These are phyloP conservation scores for Neckera pumila DNA, from an alignment of 225 moss, liverwort and hornwort genomes.

Conservation along the genomic window DNA sequence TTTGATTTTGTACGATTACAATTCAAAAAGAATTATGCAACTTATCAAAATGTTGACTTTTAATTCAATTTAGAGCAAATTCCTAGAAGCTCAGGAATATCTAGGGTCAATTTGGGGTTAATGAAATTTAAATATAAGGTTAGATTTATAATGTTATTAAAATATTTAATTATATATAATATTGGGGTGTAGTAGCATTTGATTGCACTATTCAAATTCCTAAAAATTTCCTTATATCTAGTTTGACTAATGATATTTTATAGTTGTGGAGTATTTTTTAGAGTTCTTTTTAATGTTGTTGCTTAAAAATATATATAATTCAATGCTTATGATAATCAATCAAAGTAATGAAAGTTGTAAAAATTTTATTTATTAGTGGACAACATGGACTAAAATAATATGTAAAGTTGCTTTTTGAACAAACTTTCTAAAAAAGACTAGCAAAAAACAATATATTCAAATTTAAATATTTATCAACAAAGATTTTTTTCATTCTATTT, in stretches of 20 bases:
- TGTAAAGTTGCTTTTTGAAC: fast-evolving
- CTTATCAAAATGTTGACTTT: too few species aligned
- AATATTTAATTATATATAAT: not conserved
- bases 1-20: too few species aligned
- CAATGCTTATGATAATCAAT: not conserved
- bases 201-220: not conserved
- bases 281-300: too few species aligned
- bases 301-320: too few species aligned
- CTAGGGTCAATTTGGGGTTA: too few species aligned
- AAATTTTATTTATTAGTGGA: not conserved
- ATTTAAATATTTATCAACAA: not conserved
- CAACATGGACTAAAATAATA: not conserved
- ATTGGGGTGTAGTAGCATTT: not conserved
- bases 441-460: not conserved
- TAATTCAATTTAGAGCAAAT: too few species aligned
- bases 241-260: not conserved
- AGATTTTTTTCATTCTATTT: not conserved
- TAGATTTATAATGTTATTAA: not conserved
- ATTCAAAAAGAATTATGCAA: too few species aligned
- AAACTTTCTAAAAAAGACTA: not conserved
- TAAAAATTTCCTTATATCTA: not conserved
- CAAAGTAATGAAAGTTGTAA: not conserved
- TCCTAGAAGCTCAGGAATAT: too few species aligned
- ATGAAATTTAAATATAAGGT: not conserved
- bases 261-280: not conserved